Percentiles rank a stretch among this genome's conserved stretches.
Conservation (phyloP, 2,329 filamentous ascomycete species). For the Fusarium anguioides region DNA sequence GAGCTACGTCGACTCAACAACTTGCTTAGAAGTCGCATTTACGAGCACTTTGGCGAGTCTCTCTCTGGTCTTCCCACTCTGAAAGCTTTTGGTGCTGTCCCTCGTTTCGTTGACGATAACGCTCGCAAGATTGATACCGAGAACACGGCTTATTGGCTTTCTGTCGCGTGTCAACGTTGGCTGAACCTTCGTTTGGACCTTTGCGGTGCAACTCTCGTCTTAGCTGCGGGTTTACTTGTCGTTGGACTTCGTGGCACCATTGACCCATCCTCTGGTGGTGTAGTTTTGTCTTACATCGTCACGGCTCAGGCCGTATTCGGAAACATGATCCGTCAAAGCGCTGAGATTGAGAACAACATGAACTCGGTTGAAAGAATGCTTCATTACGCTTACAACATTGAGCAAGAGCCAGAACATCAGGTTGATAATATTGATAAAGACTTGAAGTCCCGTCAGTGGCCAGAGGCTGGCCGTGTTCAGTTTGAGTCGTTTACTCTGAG, state of each 20-base stretch:
- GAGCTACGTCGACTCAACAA: conserved; percentile 24
- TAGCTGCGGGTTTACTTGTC: conserved; percentile 8
- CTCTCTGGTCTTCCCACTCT: conserved; percentile 19
- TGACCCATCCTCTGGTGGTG: conserved; percentile 19
- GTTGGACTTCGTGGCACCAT: conserved; percentile 28
- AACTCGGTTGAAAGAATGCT: conserved; percentile 94
- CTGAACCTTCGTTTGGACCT: conserved; percentile 22
- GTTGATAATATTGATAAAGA: not conserved
- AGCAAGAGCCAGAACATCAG: conserved; percentile 12
- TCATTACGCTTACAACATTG: conserved; percentile 77
- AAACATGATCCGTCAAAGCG: conserved; percentile 70
- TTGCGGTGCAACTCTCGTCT: conserved; percentile 2
- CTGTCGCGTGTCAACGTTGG: conserved; percentile 14
- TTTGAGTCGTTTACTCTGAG: conserved; percentile 23
- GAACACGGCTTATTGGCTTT: conserved; percentile 26
- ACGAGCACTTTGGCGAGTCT: conserved; percentile 26
- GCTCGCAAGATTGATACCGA: conserved; percentile 19
- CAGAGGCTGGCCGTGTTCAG: conserved; percentile 3
- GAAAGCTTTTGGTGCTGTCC: conserved; percentile 20
- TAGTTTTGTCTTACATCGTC: conserved; percentile 47
- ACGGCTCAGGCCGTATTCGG: conserved; percentile 62
- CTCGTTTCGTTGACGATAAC: conserved; percentile 18
- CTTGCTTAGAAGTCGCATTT: conserved; percentile 26
- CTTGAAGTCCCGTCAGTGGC: not conserved
- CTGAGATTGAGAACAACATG: conserved; percentile 83